Base-by-base conservation (phyloP, 192 early-diverging fungal genomes). In the Backusella australiensis region DNA sequence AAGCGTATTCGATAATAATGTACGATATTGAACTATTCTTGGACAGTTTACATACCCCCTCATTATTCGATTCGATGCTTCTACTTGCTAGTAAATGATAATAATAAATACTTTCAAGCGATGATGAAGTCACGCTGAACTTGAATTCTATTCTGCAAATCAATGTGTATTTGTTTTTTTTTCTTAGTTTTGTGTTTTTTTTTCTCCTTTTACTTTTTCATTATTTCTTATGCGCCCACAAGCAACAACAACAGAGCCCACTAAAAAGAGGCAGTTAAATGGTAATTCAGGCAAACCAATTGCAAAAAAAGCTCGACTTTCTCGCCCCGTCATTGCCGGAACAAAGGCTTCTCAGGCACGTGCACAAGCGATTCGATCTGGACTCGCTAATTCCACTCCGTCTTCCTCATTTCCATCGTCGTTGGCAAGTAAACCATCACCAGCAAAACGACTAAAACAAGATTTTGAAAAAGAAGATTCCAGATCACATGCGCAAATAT, bases 311-410 rank as follows among this genome's bases (percentile, higher is more conserved):
- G 67, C 68, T 29, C 56, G 56, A 41, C 23, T 38, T 1, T 0
- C 2, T 38, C 68, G 9, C 8, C 70, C 70, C 2, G 11, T n/a
- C 26, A 29, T 71, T 46, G 41, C 42, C 19, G 36, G 21, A 12
- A 71, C 70, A 32, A 71, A 71, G 32, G 70, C 70, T 23, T 71
- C 70, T 7, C 70, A 71, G 42, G 70, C 70, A 42, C 70, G 70
- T n/a, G 70, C 35, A 42, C 6, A 29, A 32, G 70, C 70, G 8
- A 71, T 71, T 34, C 35, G 23, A 44, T 23, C 70, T n/a, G 23
- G 26, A 32, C 39, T 71, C 5, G 19, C 70, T 19, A 42, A 21
- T 46, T 7, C 39, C 3, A 23, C 56, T 0, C 4, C 56, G 11
- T 26, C 56, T 3, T 26, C 56, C 4, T 63, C 56, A 9, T 26